Evolutionary conservation across 345 rosid species (phyloP).

Genomic region (Turnera subulata): DNA sequence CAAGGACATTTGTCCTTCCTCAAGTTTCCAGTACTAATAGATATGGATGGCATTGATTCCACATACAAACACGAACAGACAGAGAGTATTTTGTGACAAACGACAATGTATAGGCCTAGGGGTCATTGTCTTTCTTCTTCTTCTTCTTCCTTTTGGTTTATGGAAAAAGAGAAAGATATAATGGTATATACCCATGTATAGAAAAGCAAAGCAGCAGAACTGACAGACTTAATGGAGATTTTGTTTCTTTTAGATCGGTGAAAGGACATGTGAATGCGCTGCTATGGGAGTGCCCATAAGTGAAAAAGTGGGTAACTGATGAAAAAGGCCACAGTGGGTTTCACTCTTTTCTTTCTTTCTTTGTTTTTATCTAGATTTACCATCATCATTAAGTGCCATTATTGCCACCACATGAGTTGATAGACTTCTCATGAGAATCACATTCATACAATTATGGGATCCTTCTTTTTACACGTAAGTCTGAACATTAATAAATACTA

Average conservation of each 20-base stretch:
- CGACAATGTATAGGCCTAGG: too few relatives aligned
- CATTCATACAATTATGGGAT: conserved; percentile 41
- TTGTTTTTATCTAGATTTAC: conserved; percentile 12
- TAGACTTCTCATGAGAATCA: conserved; percentile 44
- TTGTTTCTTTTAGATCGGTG: conserved; percentile 22
- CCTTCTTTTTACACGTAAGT: conserved; percentile 31
- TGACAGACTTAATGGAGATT: conserved; percentile 9
- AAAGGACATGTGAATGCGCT: conserved; percentile 41
- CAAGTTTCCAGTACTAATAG: too few relatives aligned
- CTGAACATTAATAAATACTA: not conserved
- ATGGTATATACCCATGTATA: not conserved
- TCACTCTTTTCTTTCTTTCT: not conserved
- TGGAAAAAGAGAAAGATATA: too few relatives aligned
- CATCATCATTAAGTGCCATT: conserved; percentile 50
- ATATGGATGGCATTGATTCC: too few relatives aligned
- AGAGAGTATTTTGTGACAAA: too few relatives aligned
- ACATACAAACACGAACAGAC: too few relatives aligned
- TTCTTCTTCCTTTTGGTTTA: too few relatives aligned
- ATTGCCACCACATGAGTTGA: conserved; percentile 58
- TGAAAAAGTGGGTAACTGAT: conserved; percentile 5
- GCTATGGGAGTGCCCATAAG: conserved; percentile 18
- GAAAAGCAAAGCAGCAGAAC: conserved; percentile 5
- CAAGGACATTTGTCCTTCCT: too few relatives aligned
- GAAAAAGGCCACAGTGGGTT: not conserved
- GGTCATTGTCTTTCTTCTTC: too few relatives aligned